A percentile compares a stretch with the other conserved stretches of the same genome.
These are phyloP conservation scores for Spinacia oleracea DNA, from an alignment of 179 eudicot genomes.

Conservation along the genomic window DNA sequence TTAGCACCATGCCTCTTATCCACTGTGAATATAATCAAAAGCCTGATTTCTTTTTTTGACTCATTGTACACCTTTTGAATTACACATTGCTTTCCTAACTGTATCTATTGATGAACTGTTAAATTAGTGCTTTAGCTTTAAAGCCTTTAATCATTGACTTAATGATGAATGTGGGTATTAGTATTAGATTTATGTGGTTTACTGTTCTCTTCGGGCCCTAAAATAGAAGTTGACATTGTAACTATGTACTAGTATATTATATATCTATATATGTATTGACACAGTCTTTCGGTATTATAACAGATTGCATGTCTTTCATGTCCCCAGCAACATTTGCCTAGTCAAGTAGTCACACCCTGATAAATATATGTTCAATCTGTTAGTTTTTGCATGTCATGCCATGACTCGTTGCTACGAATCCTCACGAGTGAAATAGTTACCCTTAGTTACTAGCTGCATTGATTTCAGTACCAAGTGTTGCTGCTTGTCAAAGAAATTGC, in stretches of 20 bases:
- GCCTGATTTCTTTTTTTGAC: slow-evolving; percentile 30
- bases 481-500: neutral
- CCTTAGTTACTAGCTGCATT: neutral
- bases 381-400: neutral
- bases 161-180: slow-evolving; percentile 27
- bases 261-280: neutral
- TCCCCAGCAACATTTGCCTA: neutral
- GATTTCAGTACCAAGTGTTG: neutral
- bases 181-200: slow-evolving; percentile 8
- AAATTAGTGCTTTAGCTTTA: slow-evolving; percentile 2
- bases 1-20: slow-evolving; percentile 30
- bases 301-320: slow-evolving; percentile 4
- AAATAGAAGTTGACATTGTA: slow-evolving; percentile 4
- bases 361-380: neutral
- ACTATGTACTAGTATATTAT: neutral
- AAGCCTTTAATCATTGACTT: slow-evolving; percentile 28
- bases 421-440: neutral
- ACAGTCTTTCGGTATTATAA: neutral
- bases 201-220: slow-evolving; percentile 1
- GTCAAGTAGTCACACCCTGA: neutral
- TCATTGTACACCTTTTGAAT: slow-evolving; percentile 33
- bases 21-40: slow-evolving; percentile 27
- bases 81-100: slow-evolving; percentile 19
- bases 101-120: slow-evolving; percentile 9
- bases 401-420: neutral